phyloP scores from a whole-genome alignment of 305 asterid genomes.

The Withania somnifera region DNA sequence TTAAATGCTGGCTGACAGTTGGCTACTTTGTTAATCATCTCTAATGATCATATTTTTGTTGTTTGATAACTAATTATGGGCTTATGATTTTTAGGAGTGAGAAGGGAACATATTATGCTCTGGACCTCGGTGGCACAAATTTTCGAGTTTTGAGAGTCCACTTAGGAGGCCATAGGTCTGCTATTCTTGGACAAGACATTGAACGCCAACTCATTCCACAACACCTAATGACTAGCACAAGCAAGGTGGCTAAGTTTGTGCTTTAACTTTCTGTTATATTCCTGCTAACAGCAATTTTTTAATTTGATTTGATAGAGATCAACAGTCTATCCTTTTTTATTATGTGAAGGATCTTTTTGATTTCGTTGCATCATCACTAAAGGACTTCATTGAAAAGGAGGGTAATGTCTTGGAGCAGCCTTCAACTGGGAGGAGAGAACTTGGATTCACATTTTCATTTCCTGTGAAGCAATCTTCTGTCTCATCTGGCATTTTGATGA shows the following conservation, averaged over 20 bases:
- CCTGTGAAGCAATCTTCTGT: constrained; percentile 66
- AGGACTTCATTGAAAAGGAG: constrained; percentile 48
- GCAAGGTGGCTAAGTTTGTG: constrained; percentile 41
- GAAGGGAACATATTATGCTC: constrained; percentile 52
- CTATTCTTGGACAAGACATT: constrained; percentile 37
- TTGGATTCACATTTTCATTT: constrained; percentile 86
- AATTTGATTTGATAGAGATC: background rate
- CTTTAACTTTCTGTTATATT: background rate
- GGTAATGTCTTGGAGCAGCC: constrained; percentile 22
- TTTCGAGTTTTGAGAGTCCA: constrained; percentile 64
- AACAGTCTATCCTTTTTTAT: background rate
- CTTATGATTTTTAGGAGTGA: constrained; percentile 38
- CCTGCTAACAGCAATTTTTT: background rate
- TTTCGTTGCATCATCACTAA: constrained; percentile 52
- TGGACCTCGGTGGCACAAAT: constrained; percentile 78
- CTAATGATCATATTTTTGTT: background rate
- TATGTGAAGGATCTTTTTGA: constrained; percentile 63
- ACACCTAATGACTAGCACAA: constrained; percentile 56
- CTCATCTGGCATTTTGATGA: constrained; percentile 64
- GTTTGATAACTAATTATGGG: background rate
- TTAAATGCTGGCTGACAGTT: background rate
- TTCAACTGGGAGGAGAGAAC: constrained; percentile 25
- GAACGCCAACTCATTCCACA: constrained; percentile 59
- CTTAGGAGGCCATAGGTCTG: constrained; percentile 61
- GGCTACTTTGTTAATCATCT: background rate